Conservation (phyloP, 768 basidiomycete species). For the Panaeolus cyanescens region DNA sequence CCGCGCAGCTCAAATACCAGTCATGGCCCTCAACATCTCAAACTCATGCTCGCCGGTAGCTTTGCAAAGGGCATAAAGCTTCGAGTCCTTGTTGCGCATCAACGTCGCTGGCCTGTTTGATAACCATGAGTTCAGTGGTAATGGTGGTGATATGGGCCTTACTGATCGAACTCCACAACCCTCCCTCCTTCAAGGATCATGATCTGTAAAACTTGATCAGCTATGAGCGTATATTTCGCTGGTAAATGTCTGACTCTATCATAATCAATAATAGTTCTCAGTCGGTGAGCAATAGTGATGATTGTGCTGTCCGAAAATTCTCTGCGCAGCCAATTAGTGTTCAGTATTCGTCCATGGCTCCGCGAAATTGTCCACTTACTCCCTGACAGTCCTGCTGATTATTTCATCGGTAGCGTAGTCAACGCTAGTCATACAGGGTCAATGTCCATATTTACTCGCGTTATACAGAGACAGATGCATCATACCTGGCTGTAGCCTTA, state of each 20-base stretch:
- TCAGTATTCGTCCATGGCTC: no score
- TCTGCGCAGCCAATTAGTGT: slow-evolving; percentile 29
- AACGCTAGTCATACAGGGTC: slow-evolving; percentile 39
- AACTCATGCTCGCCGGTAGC: slow-evolving; percentile 21
- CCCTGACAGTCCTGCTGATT: slow-evolving; percentile 75
- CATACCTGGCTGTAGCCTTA: slow-evolving; percentile 24
- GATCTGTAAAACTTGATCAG: slow-evolving; percentile 40
- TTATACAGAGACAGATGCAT: not conserved
- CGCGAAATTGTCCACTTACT: slow-evolving; percentile 48
- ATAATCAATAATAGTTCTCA: slow-evolving; percentile 83
- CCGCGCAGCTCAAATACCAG: no score
- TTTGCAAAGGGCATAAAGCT: slow-evolving; percentile 20
- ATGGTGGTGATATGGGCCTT: slow-evolving; percentile 11
- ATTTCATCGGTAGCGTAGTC: slow-evolving; percentile 87
- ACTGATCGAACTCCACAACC: slow-evolving; percentile 73
- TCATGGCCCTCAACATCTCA: slow-evolving; percentile 7
- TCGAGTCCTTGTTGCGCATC: slow-evolving; percentile 16
- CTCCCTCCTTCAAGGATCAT: slow-evolving; percentile 76
- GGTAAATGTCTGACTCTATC: slow-evolving; percentile 56
- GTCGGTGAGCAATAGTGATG: slow-evolving; percentile 79
- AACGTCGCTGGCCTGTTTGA: slow-evolving; percentile 16
- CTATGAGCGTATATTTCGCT: not conserved
- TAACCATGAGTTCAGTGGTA: not conserved
- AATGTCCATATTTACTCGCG: not conserved
- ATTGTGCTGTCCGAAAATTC: slow-evolving; percentile 83